Percentiles rank a stretch among this genome's conserved stretches.
Conservation (phyloP, 805 yeast genomes). For the Wickerhamiella bombiphila region DNA sequence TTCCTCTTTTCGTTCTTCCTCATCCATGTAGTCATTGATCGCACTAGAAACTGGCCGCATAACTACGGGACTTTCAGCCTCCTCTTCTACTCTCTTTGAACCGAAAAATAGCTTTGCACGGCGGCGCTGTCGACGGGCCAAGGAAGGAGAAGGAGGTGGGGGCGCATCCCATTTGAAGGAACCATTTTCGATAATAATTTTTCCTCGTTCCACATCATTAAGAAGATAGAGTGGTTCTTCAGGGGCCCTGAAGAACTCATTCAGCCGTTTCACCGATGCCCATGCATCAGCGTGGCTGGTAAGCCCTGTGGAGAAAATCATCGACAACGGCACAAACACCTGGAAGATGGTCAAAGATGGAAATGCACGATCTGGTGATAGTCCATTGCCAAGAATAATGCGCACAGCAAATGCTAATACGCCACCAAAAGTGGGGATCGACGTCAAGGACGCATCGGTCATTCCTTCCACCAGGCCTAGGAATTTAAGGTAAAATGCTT, state of each 20-base stretch:
- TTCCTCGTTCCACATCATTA: constrained; percentile 24
- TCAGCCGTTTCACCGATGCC: constrained; percentile 20
- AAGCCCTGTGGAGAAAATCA: constrained; percentile 38
- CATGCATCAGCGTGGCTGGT: constrained; percentile 28
- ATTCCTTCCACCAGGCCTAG: constrained; percentile 54
- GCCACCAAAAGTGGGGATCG: constrained; percentile 58
- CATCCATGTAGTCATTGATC: constrained; percentile 8
- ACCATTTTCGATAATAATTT: constrained; percentile 39
- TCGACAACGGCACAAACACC: constrained; percentile 50
- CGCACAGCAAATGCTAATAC: constrained; percentile 40
- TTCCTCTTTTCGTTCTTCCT: constrained; percentile 7
- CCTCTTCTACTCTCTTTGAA: constrained; percentile 5
- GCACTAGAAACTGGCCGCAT: constrained; percentile 4
- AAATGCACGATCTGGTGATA: constrained; percentile 49
- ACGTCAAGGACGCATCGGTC: constrained; percentile 48
- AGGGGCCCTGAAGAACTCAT: constrained; percentile 23
- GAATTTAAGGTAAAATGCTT: constrained; percentile 43
- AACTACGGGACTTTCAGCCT: constrained; percentile 3
- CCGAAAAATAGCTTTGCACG: constrained; percentile 7
- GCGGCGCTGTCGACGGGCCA: constrained; percentile 12
- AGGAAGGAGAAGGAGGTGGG: constrained; percentile 6
- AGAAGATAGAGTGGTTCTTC: constrained; percentile 25
- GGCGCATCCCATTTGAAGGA: constrained; percentile 51
- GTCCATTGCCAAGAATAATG: constrained; percentile 29
- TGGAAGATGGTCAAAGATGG: constrained; percentile 60